Evolutionary conservation across 2,329 filamentous ascomycete species (phyloP).

Genomic region (Ophiocordyceps robertsii): DNA sequence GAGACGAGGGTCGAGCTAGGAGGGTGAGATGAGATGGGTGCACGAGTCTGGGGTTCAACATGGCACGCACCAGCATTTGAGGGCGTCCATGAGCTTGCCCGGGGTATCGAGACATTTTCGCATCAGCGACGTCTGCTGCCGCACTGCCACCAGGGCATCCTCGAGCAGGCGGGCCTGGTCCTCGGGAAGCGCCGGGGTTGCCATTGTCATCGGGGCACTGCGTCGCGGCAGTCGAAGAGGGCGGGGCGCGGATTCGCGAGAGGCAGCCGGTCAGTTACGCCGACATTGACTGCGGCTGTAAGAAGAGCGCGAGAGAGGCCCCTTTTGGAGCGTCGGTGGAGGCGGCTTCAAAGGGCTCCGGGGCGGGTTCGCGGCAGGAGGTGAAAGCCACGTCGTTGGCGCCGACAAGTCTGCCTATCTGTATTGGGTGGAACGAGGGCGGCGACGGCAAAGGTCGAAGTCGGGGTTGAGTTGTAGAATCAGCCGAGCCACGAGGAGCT

Average conservation of each 20-base stretch:
- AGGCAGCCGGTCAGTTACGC: constrained; percentile 8
- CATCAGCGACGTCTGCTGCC: constrained; percentile 95
- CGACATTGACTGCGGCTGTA: constrained; percentile 9
- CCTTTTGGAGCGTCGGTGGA: not conserved
- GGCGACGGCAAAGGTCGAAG: too few relatives aligned
- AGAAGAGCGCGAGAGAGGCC: not conserved
- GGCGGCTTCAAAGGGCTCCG: not conserved
- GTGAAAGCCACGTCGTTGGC: too few relatives aligned
- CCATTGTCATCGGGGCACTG: constrained; percentile 17
- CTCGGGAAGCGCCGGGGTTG: constrained; percentile 51
- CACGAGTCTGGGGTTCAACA: not conserved
- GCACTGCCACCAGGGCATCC: constrained; percentile 90
- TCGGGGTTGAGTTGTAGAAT: too few relatives aligned
- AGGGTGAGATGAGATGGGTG: not conserved
- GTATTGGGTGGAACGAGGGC: too few relatives aligned
- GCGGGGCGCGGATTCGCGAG: not conserved
- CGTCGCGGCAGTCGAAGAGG: not conserved
- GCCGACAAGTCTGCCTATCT: too few relatives aligned
- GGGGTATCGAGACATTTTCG: constrained; percentile 94
- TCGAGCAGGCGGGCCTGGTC: constrained; percentile 88
- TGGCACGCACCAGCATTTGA: constrained; percentile 86
- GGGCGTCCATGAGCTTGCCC: constrained; percentile 97
- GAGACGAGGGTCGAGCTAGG: constrained; percentile 88
- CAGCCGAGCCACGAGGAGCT: too few relatives aligned
- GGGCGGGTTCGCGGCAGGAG: not conserved